Conservation (phyloP, 495 filamentous ascomycete species). For the Aspergillus haitiensis region DNA sequence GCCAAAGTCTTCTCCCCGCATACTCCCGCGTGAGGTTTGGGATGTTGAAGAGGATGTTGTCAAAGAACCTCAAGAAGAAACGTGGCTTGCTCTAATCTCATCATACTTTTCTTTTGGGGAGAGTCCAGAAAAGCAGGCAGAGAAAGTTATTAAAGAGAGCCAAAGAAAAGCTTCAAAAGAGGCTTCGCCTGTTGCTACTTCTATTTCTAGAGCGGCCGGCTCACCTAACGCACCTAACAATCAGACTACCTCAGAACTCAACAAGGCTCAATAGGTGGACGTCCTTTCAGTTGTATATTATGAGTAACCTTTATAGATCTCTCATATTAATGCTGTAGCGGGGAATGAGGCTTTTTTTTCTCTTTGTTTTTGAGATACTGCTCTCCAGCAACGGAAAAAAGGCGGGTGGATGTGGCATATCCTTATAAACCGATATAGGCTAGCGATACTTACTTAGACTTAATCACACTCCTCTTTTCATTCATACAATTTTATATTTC, state of each 20-base stretch:
- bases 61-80: constrained; percentile 33
- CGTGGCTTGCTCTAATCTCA: constrained; percentile 36
- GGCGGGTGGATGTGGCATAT: background rate
- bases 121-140: constrained; percentile 22
- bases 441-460: constrained; percentile 10
- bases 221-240: background rate
- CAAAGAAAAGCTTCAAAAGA: constrained; percentile 7
- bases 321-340: too few species aligned
- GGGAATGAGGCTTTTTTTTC: background rate
- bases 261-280: constrained; percentile 13
- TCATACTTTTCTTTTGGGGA: constrained; percentile 37
- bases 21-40: constrained; percentile 49
- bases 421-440: constrained; percentile 3
- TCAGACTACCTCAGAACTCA: constrained; percentile 12
- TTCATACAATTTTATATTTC: background rate
- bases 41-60: constrained; percentile 28
- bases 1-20: constrained; percentile 32
- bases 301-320: too few species aligned
- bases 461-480: constrained; percentile 19
- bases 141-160: constrained; percentile 19
- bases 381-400: constrained; percentile 12
- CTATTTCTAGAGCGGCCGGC: background rate
- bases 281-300: too few species aligned
- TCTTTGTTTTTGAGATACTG: constrained; percentile 23
- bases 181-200: too few species aligned